Percentiles rank a stretch among this genome's conserved stretches.
These are phyloP conservation scores for Acrocalymma vagum DNA, from an alignment of 2,329 filamentous ascomycete species.

Conservation along the genomic window DNA sequence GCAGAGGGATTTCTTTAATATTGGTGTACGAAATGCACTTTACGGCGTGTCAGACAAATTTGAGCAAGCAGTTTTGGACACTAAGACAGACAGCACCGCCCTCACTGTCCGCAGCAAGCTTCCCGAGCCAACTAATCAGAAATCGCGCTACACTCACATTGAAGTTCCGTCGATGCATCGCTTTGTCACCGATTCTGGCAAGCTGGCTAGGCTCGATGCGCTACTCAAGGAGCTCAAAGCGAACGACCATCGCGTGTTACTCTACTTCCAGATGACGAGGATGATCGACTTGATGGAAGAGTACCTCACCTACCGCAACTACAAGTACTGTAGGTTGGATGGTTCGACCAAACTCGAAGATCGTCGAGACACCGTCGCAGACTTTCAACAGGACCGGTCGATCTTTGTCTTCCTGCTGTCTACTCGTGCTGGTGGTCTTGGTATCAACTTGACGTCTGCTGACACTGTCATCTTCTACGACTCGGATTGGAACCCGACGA, in stretches of 20 bases:
- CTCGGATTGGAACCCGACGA: conserved; percentile 98
- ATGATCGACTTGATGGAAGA: conserved; percentile 99
- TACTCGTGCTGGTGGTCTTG: conserved; percentile 94
- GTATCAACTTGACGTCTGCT: conserved; percentile 95
- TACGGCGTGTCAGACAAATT: conserved; percentile 71
- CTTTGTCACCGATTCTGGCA: conserved; percentile 97
- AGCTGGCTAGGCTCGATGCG: conserved; percentile 89
- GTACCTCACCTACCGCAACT: conserved; percentile 97
- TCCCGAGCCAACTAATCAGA: conserved; percentile 80
- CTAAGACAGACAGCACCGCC: conserved; percentile 71
- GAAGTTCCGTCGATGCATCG: conserved; percentile 94
- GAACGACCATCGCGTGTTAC: conserved; percentile 87
- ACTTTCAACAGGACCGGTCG: conserved; percentile 93
- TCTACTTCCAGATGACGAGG: conserved; percentile 99
- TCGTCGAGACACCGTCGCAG: conserved; percentile 91
- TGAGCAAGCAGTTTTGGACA: conserved; percentile 78
- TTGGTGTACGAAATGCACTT: conserved; percentile 75
- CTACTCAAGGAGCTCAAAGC: conserved; percentile 90
- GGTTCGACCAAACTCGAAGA: conserved; percentile 98
- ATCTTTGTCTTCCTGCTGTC: conserved; percentile 98
- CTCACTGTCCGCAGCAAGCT: conserved; percentile 73
- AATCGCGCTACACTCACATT: conserved; percentile 88
- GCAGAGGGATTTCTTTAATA: conserved; percentile 80
- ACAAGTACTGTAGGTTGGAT: conserved; percentile 96
- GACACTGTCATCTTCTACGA: conserved; percentile 99